Conservation (phyloP, 2,329 filamentous ascomycete genomes). For the Ophiobolus disseminans region DNA sequence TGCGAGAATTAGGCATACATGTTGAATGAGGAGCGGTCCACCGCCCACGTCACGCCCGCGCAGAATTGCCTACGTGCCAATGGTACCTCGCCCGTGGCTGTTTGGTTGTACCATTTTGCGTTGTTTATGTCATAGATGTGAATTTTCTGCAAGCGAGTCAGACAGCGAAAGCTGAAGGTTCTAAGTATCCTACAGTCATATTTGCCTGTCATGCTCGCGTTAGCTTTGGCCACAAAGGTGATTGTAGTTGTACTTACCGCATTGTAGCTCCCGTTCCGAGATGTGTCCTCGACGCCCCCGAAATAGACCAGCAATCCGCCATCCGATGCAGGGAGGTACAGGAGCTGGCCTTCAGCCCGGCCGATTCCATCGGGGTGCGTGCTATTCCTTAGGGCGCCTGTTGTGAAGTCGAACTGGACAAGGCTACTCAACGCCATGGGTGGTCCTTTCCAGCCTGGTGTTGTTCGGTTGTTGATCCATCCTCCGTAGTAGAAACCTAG, state of each 20-base stretch:
- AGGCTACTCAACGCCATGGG: conserved; percentile 60
- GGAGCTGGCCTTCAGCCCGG: conserved; percentile 66
- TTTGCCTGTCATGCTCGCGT: conserved; percentile 31
- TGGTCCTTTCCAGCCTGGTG: conserved; percentile 59
- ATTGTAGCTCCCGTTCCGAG: conserved; percentile 56
- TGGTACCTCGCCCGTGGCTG: conserved; percentile 62
- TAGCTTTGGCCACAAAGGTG: background rate
- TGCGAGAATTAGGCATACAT: conserved; percentile 56
- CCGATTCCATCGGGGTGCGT: conserved; percentile 61
- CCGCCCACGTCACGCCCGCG: conserved; percentile 65
- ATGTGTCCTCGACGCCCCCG: conserved; percentile 62
- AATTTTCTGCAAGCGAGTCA: conserved; percentile 52
- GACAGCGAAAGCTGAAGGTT: background rate
- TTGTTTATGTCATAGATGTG: conserved; percentile 67
- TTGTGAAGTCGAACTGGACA: conserved; percentile 64
- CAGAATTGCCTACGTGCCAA: conserved; percentile 65
- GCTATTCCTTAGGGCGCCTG: conserved; percentile 60
- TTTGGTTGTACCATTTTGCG: conserved; percentile 67
- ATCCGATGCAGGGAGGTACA: conserved; percentile 67
- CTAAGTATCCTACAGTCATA: conserved; percentile 40
- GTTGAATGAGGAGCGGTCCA: conserved; percentile 68
- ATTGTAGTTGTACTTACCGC: conserved; percentile 23
- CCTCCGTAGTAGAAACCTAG: conserved; percentile 69
- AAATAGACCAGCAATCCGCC: conserved; percentile 68
- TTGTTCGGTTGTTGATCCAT: conserved; percentile 64